phyloP scores from a whole-genome alignment of 1,284 basidiomycete species.

The Anthracocystis setariae region DNA sequence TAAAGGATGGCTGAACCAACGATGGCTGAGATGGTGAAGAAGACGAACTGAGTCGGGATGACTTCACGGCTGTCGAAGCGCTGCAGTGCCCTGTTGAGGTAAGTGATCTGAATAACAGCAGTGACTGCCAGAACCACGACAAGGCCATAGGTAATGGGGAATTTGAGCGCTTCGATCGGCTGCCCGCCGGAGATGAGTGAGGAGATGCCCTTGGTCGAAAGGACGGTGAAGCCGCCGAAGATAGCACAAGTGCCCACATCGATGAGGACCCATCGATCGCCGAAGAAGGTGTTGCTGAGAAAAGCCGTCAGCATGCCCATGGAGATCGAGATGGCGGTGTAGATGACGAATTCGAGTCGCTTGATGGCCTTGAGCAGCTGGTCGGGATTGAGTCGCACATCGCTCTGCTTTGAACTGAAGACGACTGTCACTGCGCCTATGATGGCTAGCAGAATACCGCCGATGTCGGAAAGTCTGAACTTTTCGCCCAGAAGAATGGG shows the following conservation, averaged over 20 bases:
- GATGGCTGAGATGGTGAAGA: slow-evolving; percentile 80
- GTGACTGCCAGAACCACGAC: slow-evolving; percentile 78
- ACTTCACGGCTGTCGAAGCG: slow-evolving; percentile 59
- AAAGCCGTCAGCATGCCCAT: slow-evolving; percentile 40
- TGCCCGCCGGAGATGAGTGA: slow-evolving; percentile 72
- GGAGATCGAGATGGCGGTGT: slow-evolving; percentile 37
- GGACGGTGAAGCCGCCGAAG: slow-evolving; percentile 82
- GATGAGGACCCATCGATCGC: slow-evolving; percentile 79
- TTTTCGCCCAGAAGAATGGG: slow-evolving; percentile 76
- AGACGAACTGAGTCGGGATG: slow-evolving; percentile 87
- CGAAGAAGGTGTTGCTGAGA: slow-evolving; percentile 73
- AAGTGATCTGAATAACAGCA: slow-evolving; percentile 88
- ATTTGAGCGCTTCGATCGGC: slow-evolving; percentile 46
- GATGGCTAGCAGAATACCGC: slow-evolving; percentile 72
- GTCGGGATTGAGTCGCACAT: slow-evolving; percentile 48
- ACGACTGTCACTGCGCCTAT: slow-evolving; percentile 75
- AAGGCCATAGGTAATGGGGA: slow-evolving; percentile 62
- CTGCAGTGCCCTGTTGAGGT: slow-evolving; percentile 77
- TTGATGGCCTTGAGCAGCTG: slow-evolving; percentile 55
- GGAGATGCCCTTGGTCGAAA: slow-evolving; percentile 91
- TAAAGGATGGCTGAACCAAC: slow-evolving; percentile 92
- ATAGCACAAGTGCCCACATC: slow-evolving; percentile 89
- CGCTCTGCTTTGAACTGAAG: slow-evolving; percentile 74
- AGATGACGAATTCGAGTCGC: slow-evolving; percentile 59
- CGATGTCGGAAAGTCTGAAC: slow-evolving; percentile 76